A percentile compares a stretch with the other conserved stretches of the same genome.
Conservation (phyloP, 1,284 basidiomycete genomes). For the Ceratobasidium sp. region DNA sequence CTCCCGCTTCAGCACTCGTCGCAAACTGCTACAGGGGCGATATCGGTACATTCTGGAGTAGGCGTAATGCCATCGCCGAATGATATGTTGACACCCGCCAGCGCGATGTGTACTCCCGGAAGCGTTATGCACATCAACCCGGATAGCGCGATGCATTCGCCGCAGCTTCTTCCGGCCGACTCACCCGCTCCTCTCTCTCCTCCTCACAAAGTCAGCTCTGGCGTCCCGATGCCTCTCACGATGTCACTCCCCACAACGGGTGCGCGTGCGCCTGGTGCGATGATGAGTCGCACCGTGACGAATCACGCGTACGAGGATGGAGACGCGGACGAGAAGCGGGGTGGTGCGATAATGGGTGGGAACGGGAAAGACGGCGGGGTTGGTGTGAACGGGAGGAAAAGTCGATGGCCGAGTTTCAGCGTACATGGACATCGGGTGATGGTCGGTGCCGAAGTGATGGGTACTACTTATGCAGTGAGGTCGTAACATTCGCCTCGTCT, state of each 20-base stretch:
- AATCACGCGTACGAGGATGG: slow-evolving; percentile 18
- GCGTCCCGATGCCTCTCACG: slow-evolving; percentile 24
- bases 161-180: not conserved
- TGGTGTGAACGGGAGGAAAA: slow-evolving; percentile 1
- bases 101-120: no score
- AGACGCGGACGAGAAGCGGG: slow-evolving; percentile 16
- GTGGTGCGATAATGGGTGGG: no score
- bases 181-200: slow-evolving; percentile 18
- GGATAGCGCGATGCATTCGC: slow-evolving; percentile 10
- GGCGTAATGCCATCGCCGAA: no score
- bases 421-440: slow-evolving; percentile 38
- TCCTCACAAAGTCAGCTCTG: slow-evolving; percentile 25
- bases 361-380: not conserved
- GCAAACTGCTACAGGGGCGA: no score
- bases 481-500: slow-evolving; percentile 16
- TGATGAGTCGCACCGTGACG: not conserved
- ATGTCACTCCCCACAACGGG: slow-evolving; percentile 29
- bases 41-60: no score
- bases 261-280: not conserved
- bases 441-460: slow-evolving; percentile 39
- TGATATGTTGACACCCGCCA: no score
- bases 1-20: no score
- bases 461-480: slow-evolving; percentile 25
- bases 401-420: slow-evolving; percentile 40
- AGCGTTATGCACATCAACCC: no score